Conservation (phyloP, 768 basidiomycete species). For the Crassisporium funariophilum region DNA sequence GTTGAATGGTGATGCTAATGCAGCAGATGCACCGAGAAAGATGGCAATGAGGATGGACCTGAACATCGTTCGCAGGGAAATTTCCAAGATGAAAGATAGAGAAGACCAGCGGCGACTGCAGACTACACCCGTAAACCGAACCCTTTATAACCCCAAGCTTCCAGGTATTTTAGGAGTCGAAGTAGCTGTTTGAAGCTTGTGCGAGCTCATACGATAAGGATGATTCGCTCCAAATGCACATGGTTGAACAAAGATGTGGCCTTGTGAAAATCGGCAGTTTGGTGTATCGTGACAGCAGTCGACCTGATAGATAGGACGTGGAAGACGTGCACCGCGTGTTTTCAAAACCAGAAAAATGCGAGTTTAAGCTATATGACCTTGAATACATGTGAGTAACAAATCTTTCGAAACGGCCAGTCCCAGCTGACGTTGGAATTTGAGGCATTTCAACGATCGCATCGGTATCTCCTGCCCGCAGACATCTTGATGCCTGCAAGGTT, state of each 20-base stretch:
- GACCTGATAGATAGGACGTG: not conserved
- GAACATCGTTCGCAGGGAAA: constrained; percentile 23
- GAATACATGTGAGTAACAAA: not conserved
- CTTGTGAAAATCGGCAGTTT: not conserved
- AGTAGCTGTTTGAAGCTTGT: not conserved
- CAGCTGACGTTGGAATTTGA: too few relatives aligned
- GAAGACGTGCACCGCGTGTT: constrained; percentile 10
- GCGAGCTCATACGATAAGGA: not conserved
- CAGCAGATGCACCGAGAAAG: constrained; percentile 29
- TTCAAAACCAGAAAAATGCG: not conserved
- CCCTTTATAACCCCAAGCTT: constrained; percentile 7
- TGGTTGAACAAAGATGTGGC: not conserved
- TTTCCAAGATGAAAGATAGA: not conserved
- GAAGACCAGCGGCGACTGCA: constrained; percentile 3
- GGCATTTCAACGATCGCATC: too few relatives aligned
- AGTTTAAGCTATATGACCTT: not conserved
- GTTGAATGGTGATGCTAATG: constrained; percentile 31
- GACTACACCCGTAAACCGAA: not conserved
- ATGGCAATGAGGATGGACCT: constrained; percentile 26
- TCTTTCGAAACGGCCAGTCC: too few relatives aligned
- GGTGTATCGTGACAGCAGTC: not conserved
- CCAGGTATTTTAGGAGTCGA: too few relatives aligned
- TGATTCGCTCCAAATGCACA: not conserved
- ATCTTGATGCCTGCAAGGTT: too few relatives aligned
- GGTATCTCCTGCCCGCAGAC: too few relatives aligned